Base-by-base conservation (phyloP, 2,329 filamentous ascomycete species). In the Penicillium sp. region DNA sequence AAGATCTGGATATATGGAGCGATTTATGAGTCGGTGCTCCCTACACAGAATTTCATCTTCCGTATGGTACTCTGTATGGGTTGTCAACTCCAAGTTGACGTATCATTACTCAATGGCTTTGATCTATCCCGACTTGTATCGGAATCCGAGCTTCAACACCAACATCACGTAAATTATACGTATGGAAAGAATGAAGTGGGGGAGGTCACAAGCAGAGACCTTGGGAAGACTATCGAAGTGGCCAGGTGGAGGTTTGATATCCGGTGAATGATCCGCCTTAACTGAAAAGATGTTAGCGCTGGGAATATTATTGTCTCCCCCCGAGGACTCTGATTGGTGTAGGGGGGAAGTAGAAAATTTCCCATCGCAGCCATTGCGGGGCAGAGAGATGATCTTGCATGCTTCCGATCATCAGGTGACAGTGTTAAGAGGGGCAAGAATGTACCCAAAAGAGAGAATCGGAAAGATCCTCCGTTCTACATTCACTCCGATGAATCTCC, bases 321-420 rank as follows among this genome's bases (percentile, higher is more conserved):
- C 31, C 31, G 41, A 50, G 33, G 45, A 22, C 25, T 50, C 17
- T 37, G 54, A 62, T 63, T 64, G 54, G 63, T 35, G 19, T 38
- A 49, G 50, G 14, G 51, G 25, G 4, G 49, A 12, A 38, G 28
- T 41, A 40, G 57, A 62, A 53, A 63, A 59, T 60, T 59, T 56
- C 55, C 46, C 45, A 37, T 42, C 10, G 28, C 36, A 52, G 56
- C 52, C 58, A 64, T 52, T 61, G 63, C 62, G 63, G 63, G 63
- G 60, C 63, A 56, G 52, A 50, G 52, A 60, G 61, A 64, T 60
- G 61, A 65, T 65, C 58, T 63, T 57, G 61, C 61, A 65, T 59
- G 48, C 53, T 57, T 50, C 52, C 12, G 38, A 53, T 14, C 36
- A 41, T 41, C 43, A 53, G 19, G 26, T 49, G 35, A 25, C 30